phyloP scores from a whole-genome alignment of 371 early-diverging fungal genomes.

The Mucor circinelloides region DNA sequence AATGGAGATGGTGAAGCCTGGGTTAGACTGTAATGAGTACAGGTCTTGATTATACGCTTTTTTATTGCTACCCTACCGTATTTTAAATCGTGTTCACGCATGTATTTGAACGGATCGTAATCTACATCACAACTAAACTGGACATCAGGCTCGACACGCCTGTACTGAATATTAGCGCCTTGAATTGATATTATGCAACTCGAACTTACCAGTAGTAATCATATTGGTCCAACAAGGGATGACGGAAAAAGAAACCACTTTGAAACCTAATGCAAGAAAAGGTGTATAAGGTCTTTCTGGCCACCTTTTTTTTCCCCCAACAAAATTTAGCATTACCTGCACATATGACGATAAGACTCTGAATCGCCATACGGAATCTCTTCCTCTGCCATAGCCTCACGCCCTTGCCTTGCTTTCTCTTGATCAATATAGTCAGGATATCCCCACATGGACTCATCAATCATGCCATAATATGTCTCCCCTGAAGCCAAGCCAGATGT shows the following conservation, averaged over 20 bases:
- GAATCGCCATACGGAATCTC: constrained; percentile 79
- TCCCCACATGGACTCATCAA: constrained; percentile 75
- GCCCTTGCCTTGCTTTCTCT: constrained; percentile 52
- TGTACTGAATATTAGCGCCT: constrained; percentile 69
- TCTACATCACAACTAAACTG: constrained; percentile 86
- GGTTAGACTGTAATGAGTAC: neutral
- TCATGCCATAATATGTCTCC: constrained; percentile 48
- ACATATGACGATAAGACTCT: constrained; percentile 94
- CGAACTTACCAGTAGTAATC: constrained; percentile 89
- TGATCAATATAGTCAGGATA: constrained; percentile 83
- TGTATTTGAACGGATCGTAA: constrained; percentile 88
- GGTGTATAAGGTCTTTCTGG: neutral
- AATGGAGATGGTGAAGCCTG: constrained; percentile 77
- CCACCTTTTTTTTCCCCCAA: neutral
- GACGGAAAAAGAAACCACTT: constrained; percentile 92
- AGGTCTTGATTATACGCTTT: constrained; percentile 11
- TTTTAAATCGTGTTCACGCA: constrained; percentile 73
- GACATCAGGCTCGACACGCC: constrained; percentile 96
- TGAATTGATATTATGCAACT: neutral
- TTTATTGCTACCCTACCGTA: constrained; percentile 60
- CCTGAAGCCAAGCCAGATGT: constrained; percentile 50
- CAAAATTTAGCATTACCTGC: constrained; percentile 28
- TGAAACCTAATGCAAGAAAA: constrained; percentile 44
- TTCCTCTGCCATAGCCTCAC: constrained; percentile 57
- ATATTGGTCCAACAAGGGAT: constrained; percentile 77